These are phyloP conservation scores for Dorcoceras hygrometricum DNA, from an alignment of 257 asterid genomes.

Conservation along the genomic window DNA sequence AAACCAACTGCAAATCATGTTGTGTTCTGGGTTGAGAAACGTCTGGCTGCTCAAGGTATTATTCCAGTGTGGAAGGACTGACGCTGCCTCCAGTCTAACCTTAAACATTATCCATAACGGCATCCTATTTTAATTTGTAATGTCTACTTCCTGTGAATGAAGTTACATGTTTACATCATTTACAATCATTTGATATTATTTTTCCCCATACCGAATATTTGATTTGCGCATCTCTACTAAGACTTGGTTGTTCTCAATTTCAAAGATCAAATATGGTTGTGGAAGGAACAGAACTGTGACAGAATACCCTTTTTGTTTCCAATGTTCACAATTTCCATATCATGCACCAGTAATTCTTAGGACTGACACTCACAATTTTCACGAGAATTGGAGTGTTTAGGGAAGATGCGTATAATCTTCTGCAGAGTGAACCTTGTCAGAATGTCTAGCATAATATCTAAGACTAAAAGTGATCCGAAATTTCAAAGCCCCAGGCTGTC, in stretches of 20 bases:
- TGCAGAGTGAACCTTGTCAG: too few species aligned
- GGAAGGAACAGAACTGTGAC: too few species aligned
- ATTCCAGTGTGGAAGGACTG: conserved; percentile 81
- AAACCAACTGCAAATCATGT: conserved; percentile 67
- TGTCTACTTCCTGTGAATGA: conserved; percentile 17
- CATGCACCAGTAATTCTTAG: too few species aligned
- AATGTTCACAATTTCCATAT: too few species aligned
- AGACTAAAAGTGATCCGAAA: too few species aligned
- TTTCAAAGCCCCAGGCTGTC: too few species aligned
- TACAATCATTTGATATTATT: not conserved
- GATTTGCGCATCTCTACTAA: not conserved
- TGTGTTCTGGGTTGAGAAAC: conserved; percentile 91
- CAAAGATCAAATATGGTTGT: not conserved
- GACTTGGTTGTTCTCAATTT: not conserved
- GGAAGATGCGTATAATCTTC: too few species aligned
- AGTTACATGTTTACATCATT: conserved; percentile 12
- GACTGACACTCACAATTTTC: too few species aligned
- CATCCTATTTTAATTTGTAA: not conserved
- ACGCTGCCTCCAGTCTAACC: not conserved
- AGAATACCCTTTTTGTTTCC: too few species aligned
- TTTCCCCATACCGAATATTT: not conserved
- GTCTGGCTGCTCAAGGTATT: conserved; percentile 94
- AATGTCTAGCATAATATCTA: too few species aligned
- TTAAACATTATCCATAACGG: not conserved
- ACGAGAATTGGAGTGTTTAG: too few species aligned